Evolutionary conservation across 768 basidiomycete genomes (phyloP), one percentile per base, ranked within the genome.

Genomic region (Rhodotorula kratochvilovae): DNA sequence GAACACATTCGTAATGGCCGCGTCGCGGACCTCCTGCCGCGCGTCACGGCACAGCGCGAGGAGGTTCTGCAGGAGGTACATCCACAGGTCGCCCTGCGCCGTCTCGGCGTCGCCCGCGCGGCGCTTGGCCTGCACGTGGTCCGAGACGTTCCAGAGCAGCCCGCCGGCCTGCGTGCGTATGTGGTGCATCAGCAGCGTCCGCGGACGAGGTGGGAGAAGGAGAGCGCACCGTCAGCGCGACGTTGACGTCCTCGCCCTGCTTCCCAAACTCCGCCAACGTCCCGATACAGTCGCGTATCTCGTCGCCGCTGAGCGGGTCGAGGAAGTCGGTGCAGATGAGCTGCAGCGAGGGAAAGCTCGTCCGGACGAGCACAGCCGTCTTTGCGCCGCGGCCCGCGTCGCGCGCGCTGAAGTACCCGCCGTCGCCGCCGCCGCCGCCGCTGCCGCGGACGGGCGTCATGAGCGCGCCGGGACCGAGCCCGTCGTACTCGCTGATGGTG

Each of bases 1-100:
- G 81, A 96, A 98, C 63, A 99, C 79, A 3, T 94, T 97, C 80
- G 96, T 93, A 56, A 97, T 94, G 17, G 95, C 93, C 1, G 92
- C 92, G 73, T 90, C 89, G 27, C 94, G 86, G 1, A 95, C 92
- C 78, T 99, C 94, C 29, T 89, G 87, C 43, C 95, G 85, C 0
- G 85, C 78, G 77, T 97, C 95, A 5, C 87, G 85, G 72, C 91
- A 92, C 3, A 97, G 83, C 2, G 88, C 87, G 7, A 94, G 84
- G 5, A 97, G 86, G 79, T 93, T 90, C 12, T 87, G 82, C 5
- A 98, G 82, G 11, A 97, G 85, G 80, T 88, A 89, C 87, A 96
- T 91, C 95, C 95, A 99, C n/a, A 97, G 81, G 4, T 87, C 86
- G 77, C 88, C 91, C 15, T 0, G 87, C 81, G 61, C 84, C 88